Conservation (phyloP, 805 yeast genomes). For the Groenewaldozyma salmanticensis region DNA sequence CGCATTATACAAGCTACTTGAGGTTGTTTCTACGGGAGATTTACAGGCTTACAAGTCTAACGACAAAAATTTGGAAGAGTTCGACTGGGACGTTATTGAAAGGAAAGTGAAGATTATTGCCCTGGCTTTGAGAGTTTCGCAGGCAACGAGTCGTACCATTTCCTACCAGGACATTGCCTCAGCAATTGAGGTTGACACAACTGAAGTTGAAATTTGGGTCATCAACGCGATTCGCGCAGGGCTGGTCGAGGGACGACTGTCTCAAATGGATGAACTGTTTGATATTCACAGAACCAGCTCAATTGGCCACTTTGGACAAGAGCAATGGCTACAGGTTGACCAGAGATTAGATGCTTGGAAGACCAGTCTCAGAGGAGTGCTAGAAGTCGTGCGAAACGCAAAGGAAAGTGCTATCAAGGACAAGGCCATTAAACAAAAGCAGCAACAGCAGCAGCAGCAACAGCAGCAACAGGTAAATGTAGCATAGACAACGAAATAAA, state of each 20-base stretch:
- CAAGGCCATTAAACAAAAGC: background rate
- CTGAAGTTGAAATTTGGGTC: conserved; percentile 30
- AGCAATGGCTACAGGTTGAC: conserved; percentile 30
- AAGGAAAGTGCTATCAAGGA: conserved; percentile 20
- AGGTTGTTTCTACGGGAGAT: conserved; percentile 25
- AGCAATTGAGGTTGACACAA: conserved; percentile 22
- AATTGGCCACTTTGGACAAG: conserved; percentile 28
- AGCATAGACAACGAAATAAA: background rate
- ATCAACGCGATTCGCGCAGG: conserved; percentile 35
- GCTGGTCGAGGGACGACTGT: conserved; percentile 33
- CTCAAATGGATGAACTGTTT: conserved; percentile 30
- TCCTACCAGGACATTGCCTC: conserved; percentile 26
- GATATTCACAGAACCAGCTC: conserved; percentile 28
- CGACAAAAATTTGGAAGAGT: conserved; percentile 6
- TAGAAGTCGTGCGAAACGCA: conserved; percentile 23
- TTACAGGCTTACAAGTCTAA: conserved; percentile 13
- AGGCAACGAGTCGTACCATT: conserved; percentile 14
- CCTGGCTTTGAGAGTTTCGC: conserved; percentile 21
- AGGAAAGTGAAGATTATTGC: conserved; percentile 24
- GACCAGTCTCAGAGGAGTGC: conserved; percentile 23
- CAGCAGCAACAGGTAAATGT: conserved; percentile 1
- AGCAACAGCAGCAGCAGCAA: background rate
- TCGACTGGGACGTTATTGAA: conserved; percentile 11
- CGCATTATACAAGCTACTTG: conserved; percentile 20
- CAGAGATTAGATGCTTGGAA: conserved; percentile 29